Evolutionary conservation across 73 alveolate genomes (phyloP).

Genomic region (Paramecium primaurelia): DNA sequence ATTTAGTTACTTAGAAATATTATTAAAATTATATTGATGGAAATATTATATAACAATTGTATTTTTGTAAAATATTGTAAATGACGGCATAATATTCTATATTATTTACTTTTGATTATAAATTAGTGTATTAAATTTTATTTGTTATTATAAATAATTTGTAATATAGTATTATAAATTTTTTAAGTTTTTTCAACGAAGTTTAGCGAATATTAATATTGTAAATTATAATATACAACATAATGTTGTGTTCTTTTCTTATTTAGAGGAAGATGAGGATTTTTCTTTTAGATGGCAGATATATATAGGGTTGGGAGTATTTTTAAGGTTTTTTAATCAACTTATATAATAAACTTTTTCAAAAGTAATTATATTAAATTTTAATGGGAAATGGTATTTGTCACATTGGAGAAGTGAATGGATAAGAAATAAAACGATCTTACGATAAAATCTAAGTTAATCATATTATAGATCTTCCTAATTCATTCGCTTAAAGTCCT

Average conservation of each 20-base stretch:
- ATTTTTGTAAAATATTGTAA: neutral
- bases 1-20: no score
- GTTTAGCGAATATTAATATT: neutral
- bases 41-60: no score
- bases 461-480: neutral
- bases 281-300: neutral
- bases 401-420: neutral
- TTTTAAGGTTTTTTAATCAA: neutral
- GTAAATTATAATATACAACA: neutral
- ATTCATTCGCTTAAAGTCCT: conserved; percentile 13
- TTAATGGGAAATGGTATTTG: conserved; percentile 23
- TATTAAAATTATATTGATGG: no score
- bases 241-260: neutral
- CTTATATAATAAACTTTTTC: neutral
- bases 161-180: neutral
- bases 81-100: neutral
- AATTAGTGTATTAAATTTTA: no score
- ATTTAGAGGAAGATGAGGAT: neutral
- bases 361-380: neutral
- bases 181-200: neutral
- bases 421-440: neutral
- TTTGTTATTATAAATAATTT: no score
- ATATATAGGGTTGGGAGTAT: neutral
- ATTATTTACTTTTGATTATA: neutral
- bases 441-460: neutral